phyloP scores from a whole-genome alignment of 2,329 filamentous ascomycete genomes.

The Fusarium succisae region DNA sequence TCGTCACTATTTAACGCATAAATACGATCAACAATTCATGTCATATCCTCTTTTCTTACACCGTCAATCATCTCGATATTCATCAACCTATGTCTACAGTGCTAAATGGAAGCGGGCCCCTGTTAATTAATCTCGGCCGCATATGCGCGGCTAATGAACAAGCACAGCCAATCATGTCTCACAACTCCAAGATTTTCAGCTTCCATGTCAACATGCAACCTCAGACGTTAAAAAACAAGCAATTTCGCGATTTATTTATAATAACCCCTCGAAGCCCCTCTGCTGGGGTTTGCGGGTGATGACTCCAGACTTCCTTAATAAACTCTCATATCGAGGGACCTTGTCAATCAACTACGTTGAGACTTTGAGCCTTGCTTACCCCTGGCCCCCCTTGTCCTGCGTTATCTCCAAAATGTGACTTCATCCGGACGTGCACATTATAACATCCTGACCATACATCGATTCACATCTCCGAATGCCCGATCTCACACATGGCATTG shows the following conservation, averaged over 20 bases:
- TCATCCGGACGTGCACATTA: constrained; percentile 8
- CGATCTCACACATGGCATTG: constrained; percentile 5
- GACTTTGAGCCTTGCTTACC: background rate
- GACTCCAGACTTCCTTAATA: background rate
- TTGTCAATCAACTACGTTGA: background rate
- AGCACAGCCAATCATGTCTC: constrained; percentile 33
- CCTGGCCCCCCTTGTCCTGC: background rate
- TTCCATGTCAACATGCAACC: background rate
- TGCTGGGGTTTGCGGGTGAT: background rate
- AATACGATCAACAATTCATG: background rate
- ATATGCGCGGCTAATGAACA: constrained; percentile 42
- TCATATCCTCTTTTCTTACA: background rate
- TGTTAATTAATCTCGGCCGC: constrained; percentile 43
- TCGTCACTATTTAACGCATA: too few species aligned
- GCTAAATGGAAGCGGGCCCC: constrained; percentile 5
- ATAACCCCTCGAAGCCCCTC: constrained; percentile 3
- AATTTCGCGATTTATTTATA: constrained; percentile 27
- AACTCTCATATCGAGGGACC: constrained; percentile 16
- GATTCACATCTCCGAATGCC: background rate
- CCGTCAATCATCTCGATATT: background rate
- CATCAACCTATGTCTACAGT: constrained; percentile 24
- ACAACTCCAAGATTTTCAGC: background rate
- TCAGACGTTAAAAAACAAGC: constrained; percentile 14
- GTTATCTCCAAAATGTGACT: constrained; percentile 7
- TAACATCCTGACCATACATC: constrained; percentile 6